A percentile compares a stretch with the other conserved stretches of the same genome.
Evolutionary conservation across 2,329 filamentous ascomycete species (phyloP).

Genomic region (Microdochium paspali): DNA sequence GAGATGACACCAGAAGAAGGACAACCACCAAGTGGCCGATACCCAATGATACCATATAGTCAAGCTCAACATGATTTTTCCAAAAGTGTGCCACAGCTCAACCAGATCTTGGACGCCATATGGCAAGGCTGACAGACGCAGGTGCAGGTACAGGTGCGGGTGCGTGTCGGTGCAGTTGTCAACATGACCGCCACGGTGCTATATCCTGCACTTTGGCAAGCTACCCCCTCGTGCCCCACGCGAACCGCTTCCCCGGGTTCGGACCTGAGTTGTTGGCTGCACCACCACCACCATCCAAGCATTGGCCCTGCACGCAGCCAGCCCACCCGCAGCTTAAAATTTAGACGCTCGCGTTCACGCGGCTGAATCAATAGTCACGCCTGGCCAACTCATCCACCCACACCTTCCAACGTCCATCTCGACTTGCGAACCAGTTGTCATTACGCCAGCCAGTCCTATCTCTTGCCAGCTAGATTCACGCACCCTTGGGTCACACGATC

Average conservation of each 20-base stretch:
- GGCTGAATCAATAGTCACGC: background rate
- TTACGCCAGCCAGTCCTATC: no score
- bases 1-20: background rate
- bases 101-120: background rate
- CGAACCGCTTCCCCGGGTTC: slow-evolving; percentile 1
- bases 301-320: background rate
- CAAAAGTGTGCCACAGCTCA: background rate
- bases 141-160: no score
- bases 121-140: background rate
- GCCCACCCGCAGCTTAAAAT: background rate
- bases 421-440: no score
- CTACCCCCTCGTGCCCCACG: background rate
- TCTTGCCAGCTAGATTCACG: no score
- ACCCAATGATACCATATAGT: background rate
- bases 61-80: background rate
- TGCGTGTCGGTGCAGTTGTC: background rate
- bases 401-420: background rate
- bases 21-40: background rate
- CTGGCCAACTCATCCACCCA: background rate
- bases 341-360: no score
- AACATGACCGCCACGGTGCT: background rate
- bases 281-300: background rate
- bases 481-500: no score
- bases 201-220: background rate
- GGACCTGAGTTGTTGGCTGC: background rate